Percentiles rank a stretch among this genome's conserved stretches.
phyloP scores from a whole-genome alignment of 345 rosid species.

The Lepidium aucheri region DNA sequence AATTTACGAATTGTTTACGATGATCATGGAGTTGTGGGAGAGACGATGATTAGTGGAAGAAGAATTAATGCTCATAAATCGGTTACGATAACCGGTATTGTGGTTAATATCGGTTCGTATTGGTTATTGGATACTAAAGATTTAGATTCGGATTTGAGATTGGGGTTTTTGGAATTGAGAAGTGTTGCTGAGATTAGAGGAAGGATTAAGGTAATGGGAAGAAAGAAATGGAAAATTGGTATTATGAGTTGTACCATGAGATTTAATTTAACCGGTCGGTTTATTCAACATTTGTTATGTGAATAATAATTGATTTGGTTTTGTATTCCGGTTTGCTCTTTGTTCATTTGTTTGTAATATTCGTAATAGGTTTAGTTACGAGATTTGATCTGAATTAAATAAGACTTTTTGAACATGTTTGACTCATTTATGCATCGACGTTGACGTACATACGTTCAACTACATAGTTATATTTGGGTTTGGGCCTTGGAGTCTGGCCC shows the following conservation, averaged over 20 bases:
- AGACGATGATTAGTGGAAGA: slow-evolving; percentile 15
- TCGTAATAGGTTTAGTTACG: no score
- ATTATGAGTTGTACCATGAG: slow-evolving; percentile 26
- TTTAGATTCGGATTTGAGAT: slow-evolving; percentile 29
- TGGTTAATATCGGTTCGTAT: slow-evolving; percentile 29
- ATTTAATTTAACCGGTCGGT: slow-evolving; percentile 15
- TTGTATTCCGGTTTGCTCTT: background rate
- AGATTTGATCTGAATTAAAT: background rate
- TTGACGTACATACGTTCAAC: background rate
- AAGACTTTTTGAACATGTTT: background rate
- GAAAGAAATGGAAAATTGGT: background rate
- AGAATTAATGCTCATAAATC: slow-evolving; percentile 34
- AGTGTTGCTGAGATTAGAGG: slow-evolving; percentile 38
- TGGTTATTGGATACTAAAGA: slow-evolving; percentile 5
- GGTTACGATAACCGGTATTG: slow-evolving; percentile 24
- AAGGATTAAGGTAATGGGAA: slow-evolving; percentile 25
- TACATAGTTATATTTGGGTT: background rate
- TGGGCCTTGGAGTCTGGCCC: no score
- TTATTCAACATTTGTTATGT: slow-evolving; percentile 24
- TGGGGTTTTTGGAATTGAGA: slow-evolving; percentile 36
- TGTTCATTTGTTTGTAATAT: background rate
- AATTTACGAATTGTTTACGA: slow-evolving; percentile 24
- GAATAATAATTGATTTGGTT: background rate
- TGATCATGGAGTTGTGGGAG: slow-evolving; percentile 29
- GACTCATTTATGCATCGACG: no score